Base-by-base conservation (phyloP, 108 stramenopile genomes). In the Skeletonema tropicum region DNA sequence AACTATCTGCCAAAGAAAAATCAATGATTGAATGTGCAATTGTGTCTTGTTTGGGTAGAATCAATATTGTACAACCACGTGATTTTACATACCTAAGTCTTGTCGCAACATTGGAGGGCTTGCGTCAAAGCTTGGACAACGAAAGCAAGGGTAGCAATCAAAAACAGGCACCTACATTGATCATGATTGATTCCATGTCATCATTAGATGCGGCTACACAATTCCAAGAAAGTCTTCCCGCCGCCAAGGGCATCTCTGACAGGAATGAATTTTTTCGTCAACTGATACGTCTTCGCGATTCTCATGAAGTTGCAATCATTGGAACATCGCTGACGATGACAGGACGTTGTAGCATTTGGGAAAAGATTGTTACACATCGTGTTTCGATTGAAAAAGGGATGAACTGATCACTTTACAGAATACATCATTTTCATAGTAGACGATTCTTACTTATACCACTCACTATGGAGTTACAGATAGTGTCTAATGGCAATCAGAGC, bases 41-140 rank as follows among this genome's bases (percentile, higher is more conserved):
- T 39, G 61, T 68, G 6, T 79, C 73, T 26, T 79, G 78, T 62
- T 62, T 83, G 48, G 78, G 74, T n/a, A 31, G 83, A 9, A 83
- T 83, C 17, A 73, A 83, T 30, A 71, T 83, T 38, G 66, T 83
- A 19, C 73, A 79, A 71, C 73, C 83, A 52, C 70, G 71, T n/a
- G 81, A 82, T 68, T 75, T 82, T 36, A 82, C 81, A 15, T 76
- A 82, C 41, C 74, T 82, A 15, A 68, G 66, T 68, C 81, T 82
- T 12, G 81, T 82, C n/a, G 81, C 81, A 38, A 82, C 75, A 6
- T 21, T 83, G 13, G 83, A 83, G 61, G 46, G 68, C 12, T 41
- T 83, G 55, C 35, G 73, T 31, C 77, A 83, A 29, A 64, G 68
- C 26, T 41, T 83, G 57, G 83, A 79, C 30, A 31, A 70, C 14